phyloP scores from a whole-genome alignment of 192 early-diverging fungal species.

The Dimargaris cristalligena region DNA sequence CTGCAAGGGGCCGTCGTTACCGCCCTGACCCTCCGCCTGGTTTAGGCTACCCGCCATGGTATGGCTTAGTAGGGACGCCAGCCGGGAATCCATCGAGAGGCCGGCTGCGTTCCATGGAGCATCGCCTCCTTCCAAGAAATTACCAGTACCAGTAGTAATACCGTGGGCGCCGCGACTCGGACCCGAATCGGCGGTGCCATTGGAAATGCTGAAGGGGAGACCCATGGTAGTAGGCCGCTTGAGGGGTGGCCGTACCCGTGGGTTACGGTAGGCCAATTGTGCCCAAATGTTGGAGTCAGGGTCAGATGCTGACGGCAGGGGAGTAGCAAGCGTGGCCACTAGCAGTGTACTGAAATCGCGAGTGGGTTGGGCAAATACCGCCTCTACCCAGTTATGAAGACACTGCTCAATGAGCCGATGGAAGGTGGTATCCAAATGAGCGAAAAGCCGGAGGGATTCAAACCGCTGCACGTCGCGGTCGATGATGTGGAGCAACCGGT shows the following conservation, averaged over 20 bases:
- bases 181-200: background rate
- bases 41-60: background rate
- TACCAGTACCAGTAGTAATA: too few species aligned
- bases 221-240: too few species aligned
- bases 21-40: background rate
- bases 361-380: background rate
- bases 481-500: slow-evolving; percentile 1
- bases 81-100: background rate
- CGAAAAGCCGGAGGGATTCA: background rate
- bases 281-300: too few species aligned
- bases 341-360: background rate
- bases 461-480: background rate
- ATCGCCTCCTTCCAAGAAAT: too few species aligned
- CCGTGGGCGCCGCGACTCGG: too few species aligned
- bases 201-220: background rate
- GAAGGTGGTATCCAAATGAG: background rate
- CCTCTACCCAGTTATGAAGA: background rate
- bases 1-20: too few species aligned
- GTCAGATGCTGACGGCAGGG: background rate
- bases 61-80: background rate
- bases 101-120: too few species aligned
- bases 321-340: background rate
- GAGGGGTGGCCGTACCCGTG: background rate
- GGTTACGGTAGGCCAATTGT: background rate
- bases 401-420: background rate